Conservation (phyloP, 2,329 filamentous ascomycete genomes). For the Diaporthe batatas region DNA sequence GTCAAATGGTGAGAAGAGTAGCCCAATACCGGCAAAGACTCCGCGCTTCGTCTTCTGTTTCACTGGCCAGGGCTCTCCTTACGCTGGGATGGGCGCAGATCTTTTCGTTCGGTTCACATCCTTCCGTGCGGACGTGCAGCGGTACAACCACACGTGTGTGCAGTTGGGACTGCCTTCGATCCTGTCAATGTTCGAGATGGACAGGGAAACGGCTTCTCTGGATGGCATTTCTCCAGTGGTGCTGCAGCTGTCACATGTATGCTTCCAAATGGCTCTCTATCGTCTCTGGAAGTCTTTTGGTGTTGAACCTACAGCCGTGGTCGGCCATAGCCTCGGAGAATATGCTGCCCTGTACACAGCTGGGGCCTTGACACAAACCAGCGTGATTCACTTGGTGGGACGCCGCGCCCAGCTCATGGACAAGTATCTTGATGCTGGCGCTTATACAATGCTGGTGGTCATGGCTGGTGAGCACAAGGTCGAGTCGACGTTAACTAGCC, state of each 20-base stretch:
- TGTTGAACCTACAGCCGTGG: constrained; percentile 62
- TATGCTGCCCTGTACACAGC: constrained; percentile 78
- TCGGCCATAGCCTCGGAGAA: constrained; percentile 53
- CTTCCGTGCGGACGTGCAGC: not conserved
- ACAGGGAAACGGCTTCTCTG: constrained; percentile 52
- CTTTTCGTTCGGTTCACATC: constrained; percentile 47
- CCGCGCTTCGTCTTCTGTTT: constrained; percentile 61
- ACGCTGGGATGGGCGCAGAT: constrained; percentile 58
- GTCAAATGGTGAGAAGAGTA: constrained; percentile 52
- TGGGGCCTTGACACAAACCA: constrained; percentile 77
- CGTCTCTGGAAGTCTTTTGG: constrained; percentile 68
- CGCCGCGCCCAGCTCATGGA: constrained; percentile 74
- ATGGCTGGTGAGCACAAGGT: constrained; percentile 48
- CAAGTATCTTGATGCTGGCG: constrained; percentile 73
- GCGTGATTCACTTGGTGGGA: constrained; percentile 81
- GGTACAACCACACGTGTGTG: not conserved
- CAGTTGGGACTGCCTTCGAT: not conserved
- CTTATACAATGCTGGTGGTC: constrained; percentile 70
- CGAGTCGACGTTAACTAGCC: constrained; percentile 57
- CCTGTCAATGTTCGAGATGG: constrained; percentile 46
- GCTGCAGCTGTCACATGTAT: constrained; percentile 65
- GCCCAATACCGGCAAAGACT: constrained; percentile 48
- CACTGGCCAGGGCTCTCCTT: constrained; percentile 63
- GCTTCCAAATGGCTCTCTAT: constrained; percentile 69
- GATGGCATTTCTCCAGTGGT: constrained; percentile 60